A percentile compares a stretch with the other conserved stretches of the same genome.
These are phyloP conservation scores for Globisporangium perplexum DNA, from an alignment of 352 stramenopile species.

Conservation along the genomic window DNA sequence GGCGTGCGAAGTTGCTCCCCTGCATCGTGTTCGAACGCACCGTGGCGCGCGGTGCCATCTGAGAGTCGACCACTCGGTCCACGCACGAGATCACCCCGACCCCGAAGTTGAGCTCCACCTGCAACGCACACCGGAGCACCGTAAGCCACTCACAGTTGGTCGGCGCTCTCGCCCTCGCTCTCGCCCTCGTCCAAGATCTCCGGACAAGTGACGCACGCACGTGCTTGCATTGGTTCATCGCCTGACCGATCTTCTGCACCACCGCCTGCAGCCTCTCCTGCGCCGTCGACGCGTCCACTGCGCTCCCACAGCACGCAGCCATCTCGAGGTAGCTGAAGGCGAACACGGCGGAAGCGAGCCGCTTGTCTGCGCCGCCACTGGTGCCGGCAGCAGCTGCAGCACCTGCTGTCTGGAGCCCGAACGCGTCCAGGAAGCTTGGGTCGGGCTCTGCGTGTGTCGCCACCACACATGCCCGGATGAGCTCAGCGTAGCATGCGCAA, in stretches of 20 bases:
- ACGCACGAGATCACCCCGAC: slow-evolving; percentile 47
- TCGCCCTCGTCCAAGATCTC: neutral
- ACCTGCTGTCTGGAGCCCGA: slow-evolving; percentile 23
- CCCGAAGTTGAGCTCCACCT: slow-evolving; percentile 67
- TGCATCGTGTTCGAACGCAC: slow-evolving; percentile 11
- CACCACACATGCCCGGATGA: neutral
- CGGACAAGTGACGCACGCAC: slow-evolving; percentile 18
- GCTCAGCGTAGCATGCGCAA: neutral
- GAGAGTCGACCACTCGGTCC: slow-evolving; percentile 37
- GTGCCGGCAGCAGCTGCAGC: neutral
- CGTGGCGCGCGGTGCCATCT: slow-evolving; percentile 45
- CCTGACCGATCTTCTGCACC: slow-evolving; percentile 49
- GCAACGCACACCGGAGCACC: neutral
- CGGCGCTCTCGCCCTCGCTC: neutral
- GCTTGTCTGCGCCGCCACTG: neutral
- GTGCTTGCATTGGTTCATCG: slow-evolving; percentile 39
- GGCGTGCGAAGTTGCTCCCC: neutral
- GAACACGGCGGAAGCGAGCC: slow-evolving; percentile 10
- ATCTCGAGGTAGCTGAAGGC: slow-evolving; percentile 68
- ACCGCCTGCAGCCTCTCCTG: slow-evolving; percentile 57
- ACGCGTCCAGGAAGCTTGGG: slow-evolving; percentile 42
- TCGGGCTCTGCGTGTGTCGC: slow-evolving; percentile 37
- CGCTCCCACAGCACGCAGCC: slow-evolving; percentile 47
- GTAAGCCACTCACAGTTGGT: neutral
- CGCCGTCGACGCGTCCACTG: slow-evolving; percentile 36